phyloP scores from a whole-genome alignment of 345 rosid genomes.

The Lepidium sativum region DNA sequence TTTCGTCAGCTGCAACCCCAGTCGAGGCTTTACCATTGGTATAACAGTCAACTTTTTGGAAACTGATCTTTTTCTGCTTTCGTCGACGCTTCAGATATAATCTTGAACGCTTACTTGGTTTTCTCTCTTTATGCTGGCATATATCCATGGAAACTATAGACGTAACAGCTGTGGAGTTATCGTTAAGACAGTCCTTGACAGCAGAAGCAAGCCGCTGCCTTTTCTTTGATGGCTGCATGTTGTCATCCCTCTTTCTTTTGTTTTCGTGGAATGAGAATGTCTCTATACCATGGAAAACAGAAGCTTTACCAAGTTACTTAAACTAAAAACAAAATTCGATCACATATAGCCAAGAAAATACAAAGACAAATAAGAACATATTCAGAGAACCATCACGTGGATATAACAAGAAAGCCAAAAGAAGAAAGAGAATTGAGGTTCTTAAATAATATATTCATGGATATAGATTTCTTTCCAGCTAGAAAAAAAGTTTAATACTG shows the following conservation, averaged over 20 bases:
- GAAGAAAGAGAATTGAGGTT: not conserved
- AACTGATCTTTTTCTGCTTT: conserved; percentile 9
- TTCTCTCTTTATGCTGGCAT: conserved; percentile 2
- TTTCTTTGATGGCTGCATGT: conserved; percentile 12
- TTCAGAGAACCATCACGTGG: not conserved
- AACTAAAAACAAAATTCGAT: not conserved
- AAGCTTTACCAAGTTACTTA: conserved; percentile 1
- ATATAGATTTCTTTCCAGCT: not conserved
- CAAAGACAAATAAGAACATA: not conserved
- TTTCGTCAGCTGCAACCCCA: not conserved
- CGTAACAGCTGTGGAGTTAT: not conserved
- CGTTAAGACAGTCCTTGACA: conserved; percentile 6
- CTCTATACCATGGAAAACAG: conserved; percentile 1
- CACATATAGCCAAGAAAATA: not conserved
- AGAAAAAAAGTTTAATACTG: not conserved
- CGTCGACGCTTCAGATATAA: conserved; percentile 26
- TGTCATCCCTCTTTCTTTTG: conserved; percentile 21
- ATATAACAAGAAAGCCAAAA: not conserved
- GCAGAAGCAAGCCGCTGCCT: conserved; percentile 16
- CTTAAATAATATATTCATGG: not conserved
- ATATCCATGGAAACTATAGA: not conserved
- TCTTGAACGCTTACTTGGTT: conserved; percentile 18
- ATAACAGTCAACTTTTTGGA: not conserved
- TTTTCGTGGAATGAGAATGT: not conserved
- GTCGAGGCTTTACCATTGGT: conserved; percentile 6